A percentile compares a stretch with the other conserved stretches of the same genome.
Conservation (phyloP, 805 yeast genomes). For the Starmerella asiatica region DNA sequence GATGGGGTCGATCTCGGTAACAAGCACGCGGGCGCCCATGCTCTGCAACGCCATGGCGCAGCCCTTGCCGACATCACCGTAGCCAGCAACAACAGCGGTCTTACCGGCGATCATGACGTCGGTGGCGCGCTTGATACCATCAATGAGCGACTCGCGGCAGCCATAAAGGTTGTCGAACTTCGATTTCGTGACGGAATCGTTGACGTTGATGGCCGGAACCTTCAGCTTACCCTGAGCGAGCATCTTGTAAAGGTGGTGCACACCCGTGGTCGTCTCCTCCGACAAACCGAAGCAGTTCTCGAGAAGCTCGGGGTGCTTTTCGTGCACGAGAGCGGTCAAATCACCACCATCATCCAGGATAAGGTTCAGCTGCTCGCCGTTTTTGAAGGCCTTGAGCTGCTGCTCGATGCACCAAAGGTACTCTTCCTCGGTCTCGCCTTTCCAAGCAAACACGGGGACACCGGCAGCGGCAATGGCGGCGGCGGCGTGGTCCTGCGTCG, state of each 20-base stretch:
- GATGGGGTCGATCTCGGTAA: slow-evolving; percentile 96
- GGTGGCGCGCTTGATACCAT: slow-evolving; percentile 99
- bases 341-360: slow-evolving; percentile 99
- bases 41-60: slow-evolving; percentile 98
- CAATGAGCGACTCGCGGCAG: slow-evolving; percentile 96
- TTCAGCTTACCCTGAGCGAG: slow-evolving; percentile 73
- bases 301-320: slow-evolving; percentile 95
- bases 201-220: slow-evolving; percentile 98
- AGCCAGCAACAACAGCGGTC: slow-evolving; percentile 97
- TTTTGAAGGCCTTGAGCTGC: slow-evolving; percentile 96
- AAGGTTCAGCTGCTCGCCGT: slow-evolving; percentile 84
- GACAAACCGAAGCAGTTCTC: slow-evolving; percentile 89
- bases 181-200: slow-evolving; percentile 97
- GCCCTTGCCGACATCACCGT: slow-evolving; percentile 99
- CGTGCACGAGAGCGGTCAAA: slow-evolving; percentile 90
- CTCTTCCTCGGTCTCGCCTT: slow-evolving; percentile 99
- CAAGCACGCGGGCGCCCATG: slow-evolving; percentile 98
- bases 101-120: slow-evolving; percentile 99
- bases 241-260: slow-evolving; percentile 96
- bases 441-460: slow-evolving; percentile 99
- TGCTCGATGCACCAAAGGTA: slow-evolving; percentile 99
- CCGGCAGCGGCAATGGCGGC: slow-evolving; percentile 99
- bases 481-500: slow-evolving; percentile 99
- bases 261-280: slow-evolving; percentile 99
- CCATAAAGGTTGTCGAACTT: slow-evolving; percentile 99